Evolutionary conservation across 805 yeast species (phyloP).

Genomic region (Wickerhamomyces bovis): DNA sequence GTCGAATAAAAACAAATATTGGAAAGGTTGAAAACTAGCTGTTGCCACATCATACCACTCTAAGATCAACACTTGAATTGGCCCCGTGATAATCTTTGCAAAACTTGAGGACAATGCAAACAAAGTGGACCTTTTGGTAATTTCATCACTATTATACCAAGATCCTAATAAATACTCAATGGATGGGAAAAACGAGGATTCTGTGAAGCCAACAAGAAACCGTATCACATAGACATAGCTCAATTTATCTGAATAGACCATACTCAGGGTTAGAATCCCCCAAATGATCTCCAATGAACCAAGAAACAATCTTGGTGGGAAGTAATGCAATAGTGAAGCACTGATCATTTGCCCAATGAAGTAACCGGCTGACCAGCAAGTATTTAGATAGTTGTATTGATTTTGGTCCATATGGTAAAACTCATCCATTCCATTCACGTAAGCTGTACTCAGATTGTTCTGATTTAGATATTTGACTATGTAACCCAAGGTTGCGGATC

Average conservation of each 20-base stretch:
- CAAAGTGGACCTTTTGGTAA: constrained; percentile 27
- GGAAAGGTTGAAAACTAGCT: constrained; percentile 27
- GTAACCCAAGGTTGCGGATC: constrained; percentile 37
- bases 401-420: constrained; percentile 33
- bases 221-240: constrained; percentile 24
- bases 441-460: constrained; percentile 38
- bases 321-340: constrained; percentile 30
- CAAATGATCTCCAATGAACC: constrained; percentile 39
- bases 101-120: constrained; percentile 29
- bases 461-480: constrained; percentile 39
- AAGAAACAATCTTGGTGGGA: constrained; percentile 36
- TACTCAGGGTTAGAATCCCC: constrained; percentile 33
- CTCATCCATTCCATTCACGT: constrained; percentile 41
- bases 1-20: constrained; percentile 39
- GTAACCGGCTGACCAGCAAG: constrained; percentile 43
- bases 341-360: constrained; percentile 43
- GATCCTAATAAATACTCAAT: constrained; percentile 36
- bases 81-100: constrained; percentile 30
- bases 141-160: constrained; percentile 28
- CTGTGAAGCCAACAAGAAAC: constrained; percentile 37
- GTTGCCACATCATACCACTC: constrained; percentile 12
- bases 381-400: constrained; percentile 37
- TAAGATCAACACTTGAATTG: constrained; percentile 29
- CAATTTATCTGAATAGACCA: constrained; percentile 22
- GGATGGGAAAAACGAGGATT: constrained; percentile 44